Base-by-base conservation (phyloP, 768 basidiomycete species). In the Kwoniella bestiolae region DNA sequence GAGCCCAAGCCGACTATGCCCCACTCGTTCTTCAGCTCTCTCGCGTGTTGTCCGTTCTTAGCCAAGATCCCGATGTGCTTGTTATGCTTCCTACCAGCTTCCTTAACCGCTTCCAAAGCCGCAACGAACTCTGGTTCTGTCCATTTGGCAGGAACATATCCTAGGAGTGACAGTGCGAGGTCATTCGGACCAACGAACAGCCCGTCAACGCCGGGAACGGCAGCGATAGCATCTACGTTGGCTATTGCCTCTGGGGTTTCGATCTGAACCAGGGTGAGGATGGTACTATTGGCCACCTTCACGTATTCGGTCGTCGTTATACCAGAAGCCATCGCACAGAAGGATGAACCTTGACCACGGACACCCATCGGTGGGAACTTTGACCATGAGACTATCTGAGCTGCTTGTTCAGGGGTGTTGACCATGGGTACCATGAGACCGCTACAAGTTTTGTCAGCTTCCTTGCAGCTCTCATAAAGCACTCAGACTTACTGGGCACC, bases 191-290 rank as follows among this genome's bases (percentile, higher is more conserved):
- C 76, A 65, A 78, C 75, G 63, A 78, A 72, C 58, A 78, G 25
- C 14, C 59, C 31, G 44, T 76, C 84, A 73, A 90, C 83, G 1
- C 88, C 88, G 23, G 86, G 86, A 2, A 89, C 86, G 1, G 81
- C 78, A 18, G 85, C 85, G 59, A 90, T 90, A 56, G 84, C 84
- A 18, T 86, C 83, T 5, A 87, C 82, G 60, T 89, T 89, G 47
- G 85, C 73, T 2, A 89, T 84, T 0, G 83, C 88, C 52, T 88
- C 86, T 52, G 73, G 80, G 2, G 84, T 89, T 78, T 90, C 88
- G 60, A 90, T 89, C 79, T 90, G 89, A 0, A 89, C 82, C 81
- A 88, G 85, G 18, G 88, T 83, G 28, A 87, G 66, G 34, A 87
- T 74, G 9, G 82, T 81, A 0, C 86, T 83, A 69, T 89, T 88